These are phyloP conservation scores for Staphylotrichum tortipilum DNA, from an alignment of 495 filamentous ascomycete species.

Conservation along the genomic window DNA sequence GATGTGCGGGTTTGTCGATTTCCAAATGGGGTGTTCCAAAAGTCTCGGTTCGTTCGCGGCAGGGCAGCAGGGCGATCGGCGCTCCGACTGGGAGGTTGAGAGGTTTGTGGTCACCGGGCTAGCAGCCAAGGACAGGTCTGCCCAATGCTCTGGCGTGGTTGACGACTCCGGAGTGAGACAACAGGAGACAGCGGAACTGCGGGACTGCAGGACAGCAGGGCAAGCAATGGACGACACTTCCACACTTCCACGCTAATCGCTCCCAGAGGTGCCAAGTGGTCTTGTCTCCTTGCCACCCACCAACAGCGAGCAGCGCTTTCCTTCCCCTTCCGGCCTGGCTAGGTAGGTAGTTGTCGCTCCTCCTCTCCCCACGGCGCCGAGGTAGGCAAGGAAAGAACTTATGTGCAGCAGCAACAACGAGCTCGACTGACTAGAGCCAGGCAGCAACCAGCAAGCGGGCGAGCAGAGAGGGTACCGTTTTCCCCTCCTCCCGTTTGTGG, in stretches of 20 bases:
- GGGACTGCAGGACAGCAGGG: no score
- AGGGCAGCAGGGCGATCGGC: no score
- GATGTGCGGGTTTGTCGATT: neutral
- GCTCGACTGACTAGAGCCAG: no score
- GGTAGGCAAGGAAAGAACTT: neutral
- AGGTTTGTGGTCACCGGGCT: neutral
- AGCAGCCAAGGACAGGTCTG: neutral
- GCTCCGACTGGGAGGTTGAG: neutral
- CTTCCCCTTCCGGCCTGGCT: no score
- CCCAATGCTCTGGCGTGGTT: neutral
- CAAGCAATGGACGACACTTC: neutral
- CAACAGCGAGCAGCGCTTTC: neutral
- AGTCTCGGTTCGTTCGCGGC: no score
- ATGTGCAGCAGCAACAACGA: neutral
- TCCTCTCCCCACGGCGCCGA: no score
- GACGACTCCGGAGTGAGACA: slow-evolving; percentile 7
- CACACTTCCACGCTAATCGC: neutral
- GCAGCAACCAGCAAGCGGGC: no score
- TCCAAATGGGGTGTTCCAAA: neutral
- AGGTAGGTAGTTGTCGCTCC: no score
- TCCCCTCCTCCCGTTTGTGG: no score
- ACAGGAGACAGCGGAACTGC: no score
- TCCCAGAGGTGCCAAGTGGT: neutral
- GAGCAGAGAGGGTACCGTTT: no score
- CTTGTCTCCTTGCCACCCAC: neutral